Base-by-base conservation (phyloP, 83 land plant species). In the Larix sibirica region DNA sequence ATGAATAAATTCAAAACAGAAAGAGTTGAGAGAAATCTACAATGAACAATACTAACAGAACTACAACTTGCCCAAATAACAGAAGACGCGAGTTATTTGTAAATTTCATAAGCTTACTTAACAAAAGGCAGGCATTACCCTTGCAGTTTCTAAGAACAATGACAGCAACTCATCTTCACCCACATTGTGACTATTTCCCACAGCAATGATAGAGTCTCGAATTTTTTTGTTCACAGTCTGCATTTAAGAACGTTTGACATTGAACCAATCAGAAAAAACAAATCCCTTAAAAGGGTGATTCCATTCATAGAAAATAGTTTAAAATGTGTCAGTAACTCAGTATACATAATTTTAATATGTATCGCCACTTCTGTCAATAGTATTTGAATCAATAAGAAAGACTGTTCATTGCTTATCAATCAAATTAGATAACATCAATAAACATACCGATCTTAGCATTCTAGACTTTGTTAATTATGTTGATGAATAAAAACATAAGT, bases 181-280 rank as follows among this genome's bases (percentile, higher is more conserved):
- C 56, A 67, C 64, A 56, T 68, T 82, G 26, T 80, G 70, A 64
- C 77, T 79, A 36, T 42, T 59, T 70, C 75, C 82, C n/a, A 38
- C 58, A 60, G 81, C 88, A 56, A 85, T 38, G 4, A 88, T 82
- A 54, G 77, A 20, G 38, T 88, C 90, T 59, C 85, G 80, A 69
- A 86, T 77, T 76, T 88, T 86, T 80, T 81, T 88, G 85, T 62
- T 88, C 21, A 85, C 81, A 0, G 90, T 88, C 79, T 75, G 79
- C 60, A 75, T 75, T 75, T 50, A 44, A 26, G 62, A 80, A 80
- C 26, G 21, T 42, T 16, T n/a, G 44, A n/a, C 77, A 62, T 64
- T 18, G 33, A 75, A 6, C 79, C 16, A 24, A 36, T 26, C n/a
- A 24, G 54, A 75, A 47, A 23, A 75, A 58, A 24, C 18, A 50